A percentile compares a stretch with the other conserved stretches of the same genome.
These are phyloP conservation scores for Flaveria sonorensis DNA, from an alignment of 129 eudicot species.

Conservation along the genomic window DNA sequence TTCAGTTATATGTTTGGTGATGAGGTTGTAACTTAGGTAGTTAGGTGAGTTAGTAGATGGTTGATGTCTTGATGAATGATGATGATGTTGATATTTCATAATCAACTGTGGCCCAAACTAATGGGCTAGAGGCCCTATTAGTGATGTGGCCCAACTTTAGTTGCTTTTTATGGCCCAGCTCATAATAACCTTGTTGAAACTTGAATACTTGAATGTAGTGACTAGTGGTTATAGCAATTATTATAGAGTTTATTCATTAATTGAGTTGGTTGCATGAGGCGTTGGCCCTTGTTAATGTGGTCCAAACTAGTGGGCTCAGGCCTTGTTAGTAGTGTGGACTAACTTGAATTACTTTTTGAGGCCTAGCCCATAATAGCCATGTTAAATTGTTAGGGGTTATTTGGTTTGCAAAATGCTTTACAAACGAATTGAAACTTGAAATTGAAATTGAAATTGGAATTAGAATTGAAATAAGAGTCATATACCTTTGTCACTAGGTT, in stretches of 20 bases:
- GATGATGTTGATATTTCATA: neutral
- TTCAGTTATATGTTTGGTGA: slow-evolving; percentile 15
- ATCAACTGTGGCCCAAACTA: slow-evolving; percentile 7
- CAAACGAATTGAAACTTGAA: too few relatives aligned
- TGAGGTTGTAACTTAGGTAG: slow-evolving; percentile 25
- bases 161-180: neutral
- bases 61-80: too few relatives aligned
- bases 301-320: slow-evolving; percentile 7
- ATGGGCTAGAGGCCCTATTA: slow-evolving; percentile 2
- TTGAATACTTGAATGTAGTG: too few relatives aligned
- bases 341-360: neutral
- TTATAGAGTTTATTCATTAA: neutral
- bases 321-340: neutral
- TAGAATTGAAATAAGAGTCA: too few relatives aligned
- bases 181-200: neutral
- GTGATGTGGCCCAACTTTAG: neutral
- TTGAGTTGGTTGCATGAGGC: neutral
- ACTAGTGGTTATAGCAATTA: too few relatives aligned
- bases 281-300: neutral
- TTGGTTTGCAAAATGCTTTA: too few relatives aligned
- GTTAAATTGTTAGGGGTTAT: too few relatives aligned
- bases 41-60: slow-evolving; percentile 2
- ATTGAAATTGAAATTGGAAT: too few relatives aligned
- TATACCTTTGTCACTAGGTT: too few relatives aligned
- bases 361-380: slow-evolving; percentile 32